A percentile compares a stretch with the other conserved stretches of the same genome.
Evolutionary conservation across 371 early-diverging fungal genomes (phyloP).

Genomic region (Zopfochytrium polystomum): DNA sequence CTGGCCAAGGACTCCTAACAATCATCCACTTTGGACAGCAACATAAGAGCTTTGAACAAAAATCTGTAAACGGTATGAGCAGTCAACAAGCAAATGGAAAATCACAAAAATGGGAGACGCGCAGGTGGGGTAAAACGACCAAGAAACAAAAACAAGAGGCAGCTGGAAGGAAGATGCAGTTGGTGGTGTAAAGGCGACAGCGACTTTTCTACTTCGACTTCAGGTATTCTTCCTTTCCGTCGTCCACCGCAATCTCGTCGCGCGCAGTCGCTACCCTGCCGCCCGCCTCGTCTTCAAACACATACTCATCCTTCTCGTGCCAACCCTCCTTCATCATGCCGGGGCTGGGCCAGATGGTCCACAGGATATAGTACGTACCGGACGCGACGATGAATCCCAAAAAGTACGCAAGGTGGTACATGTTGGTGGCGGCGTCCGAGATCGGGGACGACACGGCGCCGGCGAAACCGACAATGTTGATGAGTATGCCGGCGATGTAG

Average conservation of each 20-base stretch:
- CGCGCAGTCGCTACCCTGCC: not conserved
- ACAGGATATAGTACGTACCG: slow-evolving; percentile 1
- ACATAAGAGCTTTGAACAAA: too few relatives aligned
- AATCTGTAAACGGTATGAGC: too few relatives aligned
- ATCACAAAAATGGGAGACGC: not conserved
- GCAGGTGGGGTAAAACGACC: not conserved
- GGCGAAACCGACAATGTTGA: slow-evolving; percentile 22
- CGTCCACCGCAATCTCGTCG: not conserved
- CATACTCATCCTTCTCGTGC: slow-evolving; percentile 12
- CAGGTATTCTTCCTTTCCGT: too few relatives aligned
- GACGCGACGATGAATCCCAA: slow-evolving; percentile 6
- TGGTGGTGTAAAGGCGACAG: not conserved
- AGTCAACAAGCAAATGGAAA: not conserved
- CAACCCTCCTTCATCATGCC: slow-evolving; percentile 3
- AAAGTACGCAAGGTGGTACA: slow-evolving; percentile 13
- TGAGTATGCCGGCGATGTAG: slow-evolving; percentile 28
- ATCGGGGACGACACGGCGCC: slow-evolving; percentile 4
- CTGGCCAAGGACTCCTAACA: too few relatives aligned
- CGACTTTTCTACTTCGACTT: not conserved
- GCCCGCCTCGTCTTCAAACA: not conserved
- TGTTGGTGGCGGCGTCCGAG: slow-evolving; percentile 12
- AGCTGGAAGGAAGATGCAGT: too few relatives aligned
- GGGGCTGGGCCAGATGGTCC: slow-evolving; percentile 1
- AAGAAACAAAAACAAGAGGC: too few relatives aligned
- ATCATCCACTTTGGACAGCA: too few relatives aligned